phyloP scores from a whole-genome alignment of 1,284 basidiomycete species.

The Microbotryomycetes sp. region DNA sequence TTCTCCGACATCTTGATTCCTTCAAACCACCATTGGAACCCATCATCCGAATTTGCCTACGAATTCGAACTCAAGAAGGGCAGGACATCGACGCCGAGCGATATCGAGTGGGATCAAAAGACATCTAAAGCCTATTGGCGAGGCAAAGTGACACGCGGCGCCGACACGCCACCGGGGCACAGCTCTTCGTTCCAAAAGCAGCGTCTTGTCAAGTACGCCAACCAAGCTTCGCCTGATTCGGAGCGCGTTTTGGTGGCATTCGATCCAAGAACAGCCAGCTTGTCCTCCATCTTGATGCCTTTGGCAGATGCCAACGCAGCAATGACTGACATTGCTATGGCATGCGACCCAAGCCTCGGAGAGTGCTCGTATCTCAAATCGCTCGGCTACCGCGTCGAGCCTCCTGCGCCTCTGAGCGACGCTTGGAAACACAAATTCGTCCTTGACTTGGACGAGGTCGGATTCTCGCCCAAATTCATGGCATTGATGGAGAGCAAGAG shows the following conservation, averaged over 20 bases:
- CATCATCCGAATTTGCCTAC: constrained; percentile 74
- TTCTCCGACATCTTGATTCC: constrained; percentile 86
- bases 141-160: constrained; percentile 86
- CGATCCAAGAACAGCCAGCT: constrained; percentile 30
- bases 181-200: constrained; percentile 79
- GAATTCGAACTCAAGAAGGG: constrained; percentile 59
- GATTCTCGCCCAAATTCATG: constrained; percentile 85
- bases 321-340: constrained; percentile 79
- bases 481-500: constrained; percentile 78
- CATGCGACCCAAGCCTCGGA: constrained; percentile 51
- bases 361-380: constrained; percentile 55
- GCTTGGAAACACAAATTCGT: constrained; percentile 91
- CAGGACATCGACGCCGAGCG: constrained; percentile 30
- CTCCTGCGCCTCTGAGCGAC: constrained; percentile 64
- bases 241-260: constrained; percentile 54
- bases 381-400: constrained; percentile 36
- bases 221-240: constrained; percentile 18
- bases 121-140: constrained; percentile 69
- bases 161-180: constrained; percentile 76
- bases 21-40: constrained; percentile 85
- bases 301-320: constrained; percentile 62
- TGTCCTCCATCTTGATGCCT: constrained; percentile 39
- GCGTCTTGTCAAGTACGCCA: constrained; percentile 47
- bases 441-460: constrained; percentile 85
- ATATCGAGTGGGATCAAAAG: constrained; percentile 68